Conservation (phyloP, 192 early-diverging fungal species). For the Mortierella claussenii region DNA sequence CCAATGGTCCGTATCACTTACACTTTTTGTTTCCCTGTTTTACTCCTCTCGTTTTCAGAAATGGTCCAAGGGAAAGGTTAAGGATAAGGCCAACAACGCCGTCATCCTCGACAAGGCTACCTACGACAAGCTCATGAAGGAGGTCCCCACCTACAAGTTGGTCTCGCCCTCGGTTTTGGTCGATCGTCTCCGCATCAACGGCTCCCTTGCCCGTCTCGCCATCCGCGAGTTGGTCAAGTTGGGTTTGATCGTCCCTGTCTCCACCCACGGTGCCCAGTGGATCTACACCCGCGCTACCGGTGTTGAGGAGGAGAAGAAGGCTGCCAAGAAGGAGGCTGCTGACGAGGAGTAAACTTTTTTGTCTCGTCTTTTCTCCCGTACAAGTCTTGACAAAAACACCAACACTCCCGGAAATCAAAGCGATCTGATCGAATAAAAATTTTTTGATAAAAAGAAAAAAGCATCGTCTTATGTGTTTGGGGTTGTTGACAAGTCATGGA, state of each 20-base stretch:
- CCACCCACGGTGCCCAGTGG: constrained; percentile 91
- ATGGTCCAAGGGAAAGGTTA: constrained; percentile 99
- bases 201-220: constrained; percentile 94
- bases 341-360: constrained; percentile 55
- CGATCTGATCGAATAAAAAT: no score
- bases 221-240: constrained; percentile 92
- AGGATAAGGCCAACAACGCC: constrained; percentile 99
- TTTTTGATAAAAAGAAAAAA: no score
- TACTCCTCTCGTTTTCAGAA: no score
- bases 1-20: no score
- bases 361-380: neutral
- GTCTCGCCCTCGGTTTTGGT: constrained; percentile 98
- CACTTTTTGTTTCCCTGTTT: no score
- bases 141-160: constrained; percentile 99
- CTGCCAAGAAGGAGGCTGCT: constrained; percentile 39
- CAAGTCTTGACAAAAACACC: neutral
- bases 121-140: constrained; percentile 99
- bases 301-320: constrained; percentile 62
- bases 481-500: no score
- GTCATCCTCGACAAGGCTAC: constrained; percentile 97
- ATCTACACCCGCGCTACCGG: constrained; percentile 78
- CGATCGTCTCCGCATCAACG: constrained; percentile 98
- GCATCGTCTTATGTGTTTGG: no score
- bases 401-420: no score
- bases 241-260: constrained; percentile 93